A percentile compares a stretch with the other conserved stretches of the same genome.
phyloP scores from a whole-genome alignment of 2,329 filamentous ascomycete genomes.

The Hypoxylon sp. region DNA sequence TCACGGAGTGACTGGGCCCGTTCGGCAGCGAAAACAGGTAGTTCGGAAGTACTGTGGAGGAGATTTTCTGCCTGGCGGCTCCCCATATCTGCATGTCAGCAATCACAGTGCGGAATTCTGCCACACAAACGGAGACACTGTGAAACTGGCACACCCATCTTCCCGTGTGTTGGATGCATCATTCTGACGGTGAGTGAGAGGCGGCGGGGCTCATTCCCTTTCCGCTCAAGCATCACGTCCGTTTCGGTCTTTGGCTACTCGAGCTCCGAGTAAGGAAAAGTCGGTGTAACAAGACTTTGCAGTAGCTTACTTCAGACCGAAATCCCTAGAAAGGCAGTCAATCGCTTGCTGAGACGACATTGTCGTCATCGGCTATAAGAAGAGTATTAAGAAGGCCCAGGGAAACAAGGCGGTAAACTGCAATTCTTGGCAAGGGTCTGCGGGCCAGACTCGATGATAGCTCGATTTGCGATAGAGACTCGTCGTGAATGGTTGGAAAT shows the following conservation, averaged over 20 bases:
- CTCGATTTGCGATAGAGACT: conserved; percentile 24
- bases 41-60: conserved; percentile 29
- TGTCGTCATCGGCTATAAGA: conserved; percentile 37
- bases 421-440: conserved; percentile 26
- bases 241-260: conserved; percentile 29
- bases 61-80: conserved; percentile 38
- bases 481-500: conserved; percentile 44
- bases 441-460: conserved; percentile 14
- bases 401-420: conserved; percentile 37
- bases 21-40: conserved; percentile 36
- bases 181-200: conserved; percentile 44
- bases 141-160: conserved; percentile 35
- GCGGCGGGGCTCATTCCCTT: conserved; percentile 34
- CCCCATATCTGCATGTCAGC: conserved; percentile 43
- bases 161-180: conserved; percentile 35
- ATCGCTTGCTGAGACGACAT: conserved; percentile 9
- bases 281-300: conserved; percentile 44
- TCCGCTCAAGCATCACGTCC: conserved; percentile 32
- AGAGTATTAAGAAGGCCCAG: conserved; percentile 24
- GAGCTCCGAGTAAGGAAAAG: conserved; percentile 40
- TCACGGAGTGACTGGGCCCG: conserved; percentile 44
- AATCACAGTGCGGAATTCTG: conserved; percentile 36
- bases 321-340: conserved; percentile 23
- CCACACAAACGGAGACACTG: conserved; percentile 38
- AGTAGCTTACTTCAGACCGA: conserved; percentile 39